Evolutionary conservation across 768 basidiomycete species (phyloP).

Genomic region (Lactifluus hygrophoroides): DNA sequence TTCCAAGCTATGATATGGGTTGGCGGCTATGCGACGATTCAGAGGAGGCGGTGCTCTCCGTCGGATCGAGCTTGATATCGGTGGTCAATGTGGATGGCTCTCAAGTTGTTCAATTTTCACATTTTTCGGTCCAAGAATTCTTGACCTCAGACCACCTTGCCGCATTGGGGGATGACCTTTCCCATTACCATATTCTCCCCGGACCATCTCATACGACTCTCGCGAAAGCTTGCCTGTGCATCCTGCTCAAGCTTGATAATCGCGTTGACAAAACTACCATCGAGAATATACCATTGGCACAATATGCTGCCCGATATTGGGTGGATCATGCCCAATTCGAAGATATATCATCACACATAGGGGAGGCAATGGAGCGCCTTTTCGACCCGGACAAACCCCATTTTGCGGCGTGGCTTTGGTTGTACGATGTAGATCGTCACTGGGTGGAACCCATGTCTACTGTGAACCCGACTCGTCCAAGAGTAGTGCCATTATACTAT

Average conservation of each 20-base stretch:
- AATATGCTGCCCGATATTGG: slow-evolving; percentile 5
- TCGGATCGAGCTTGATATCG: neutral
- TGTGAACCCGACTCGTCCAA: neutral
- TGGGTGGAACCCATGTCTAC: neutral
- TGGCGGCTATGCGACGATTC: neutral
- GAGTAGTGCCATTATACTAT: neutral
- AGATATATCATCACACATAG: neutral
- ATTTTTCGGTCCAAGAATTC: slow-evolving; percentile 13
- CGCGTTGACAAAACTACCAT: neutral
- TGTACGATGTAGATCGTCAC: neutral
- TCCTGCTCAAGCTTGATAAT: slow-evolving; percentile 4
- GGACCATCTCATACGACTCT: neutral
- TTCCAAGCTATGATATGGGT: no score
- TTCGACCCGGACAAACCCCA: neutral
- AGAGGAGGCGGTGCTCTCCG: neutral
- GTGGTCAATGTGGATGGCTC: neutral
- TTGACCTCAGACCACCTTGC: slow-evolving; percentile 6
- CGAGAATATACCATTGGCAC: neutral
- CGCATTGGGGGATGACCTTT: neutral
- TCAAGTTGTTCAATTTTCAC: slow-evolving; percentile 2
- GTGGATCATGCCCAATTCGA: neutral
- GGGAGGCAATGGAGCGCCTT: neutral
- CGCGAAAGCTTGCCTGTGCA: neutral
- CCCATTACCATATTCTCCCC: neutral
- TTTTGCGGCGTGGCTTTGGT: slow-evolving; percentile 8